Percentiles rank a stretch among this genome's conserved stretches.
phyloP scores from a whole-genome alignment of 1,284 basidiomycete species.

The Inonotus obliquus region DNA sequence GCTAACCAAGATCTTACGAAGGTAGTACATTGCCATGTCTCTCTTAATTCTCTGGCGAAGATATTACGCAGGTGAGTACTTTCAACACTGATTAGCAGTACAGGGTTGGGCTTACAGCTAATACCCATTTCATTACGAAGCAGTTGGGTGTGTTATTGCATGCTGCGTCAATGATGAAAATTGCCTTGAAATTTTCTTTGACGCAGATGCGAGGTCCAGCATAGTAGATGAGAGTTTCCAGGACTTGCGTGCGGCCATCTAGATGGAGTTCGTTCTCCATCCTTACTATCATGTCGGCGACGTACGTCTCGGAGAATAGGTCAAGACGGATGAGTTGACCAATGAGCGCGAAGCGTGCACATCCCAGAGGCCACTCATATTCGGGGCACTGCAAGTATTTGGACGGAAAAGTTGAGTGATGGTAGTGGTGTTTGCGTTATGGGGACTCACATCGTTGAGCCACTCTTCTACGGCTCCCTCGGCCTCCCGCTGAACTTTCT shows the following conservation, averaged over 20 bases:
- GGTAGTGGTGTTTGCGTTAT: not conserved
- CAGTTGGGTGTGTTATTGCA: not conserved
- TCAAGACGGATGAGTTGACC: not conserved
- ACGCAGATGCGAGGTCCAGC: not conserved
- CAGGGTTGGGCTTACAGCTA: not conserved
- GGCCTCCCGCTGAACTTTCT: not conserved
- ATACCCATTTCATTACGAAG: not conserved
- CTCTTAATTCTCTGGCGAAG: not conserved
- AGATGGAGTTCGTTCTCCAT: not conserved
- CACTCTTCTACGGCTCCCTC: not conserved
- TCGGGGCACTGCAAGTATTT: not conserved
- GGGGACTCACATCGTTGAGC: not conserved
- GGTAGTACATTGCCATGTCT: not conserved
- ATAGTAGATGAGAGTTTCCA: not conserved
- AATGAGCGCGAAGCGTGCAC: not conserved
- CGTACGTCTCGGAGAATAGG: not conserved
- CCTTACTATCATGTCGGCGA: not conserved
- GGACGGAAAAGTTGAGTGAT: no score
- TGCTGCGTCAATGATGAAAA: not conserved
- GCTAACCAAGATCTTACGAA: not conserved
- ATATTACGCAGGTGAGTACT: not conserved
- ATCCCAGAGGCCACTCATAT: not conserved
- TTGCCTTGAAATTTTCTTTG: not conserved
- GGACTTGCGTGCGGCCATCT: not conserved
- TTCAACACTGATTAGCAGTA: not conserved